phyloP scores from a whole-genome alignment of 192 early-diverging fungal genomes.

The Dispira simplex region DNA sequence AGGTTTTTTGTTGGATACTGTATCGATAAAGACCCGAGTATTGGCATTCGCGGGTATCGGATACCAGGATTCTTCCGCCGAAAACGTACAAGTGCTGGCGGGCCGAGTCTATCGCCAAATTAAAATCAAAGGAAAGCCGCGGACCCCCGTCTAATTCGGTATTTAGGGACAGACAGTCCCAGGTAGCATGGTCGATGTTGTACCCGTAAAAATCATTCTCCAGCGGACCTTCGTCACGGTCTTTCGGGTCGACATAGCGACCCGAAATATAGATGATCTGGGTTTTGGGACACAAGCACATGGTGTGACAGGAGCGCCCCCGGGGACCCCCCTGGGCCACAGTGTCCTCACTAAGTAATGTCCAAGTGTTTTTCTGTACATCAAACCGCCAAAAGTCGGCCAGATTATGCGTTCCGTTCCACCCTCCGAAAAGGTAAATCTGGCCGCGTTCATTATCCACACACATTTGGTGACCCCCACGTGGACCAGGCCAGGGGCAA shows the following conservation, averaged over 20 bases:
- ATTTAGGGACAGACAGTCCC: slow-evolving; percentile 60
- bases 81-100: slow-evolving; percentile 73
- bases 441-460: slow-evolving; percentile 55
- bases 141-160: slow-evolving; percentile 79
- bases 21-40: slow-evolving; percentile 87
- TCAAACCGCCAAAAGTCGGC: slow-evolving; percentile 81
- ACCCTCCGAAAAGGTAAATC: slow-evolving; percentile 88
- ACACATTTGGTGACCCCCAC: slow-evolving; percentile 97
- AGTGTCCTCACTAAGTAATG: slow-evolving; percentile 61
- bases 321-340: slow-evolving; percentile 62
- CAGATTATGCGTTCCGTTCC: slow-evolving; percentile 78
- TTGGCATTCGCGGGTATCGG: slow-evolving; percentile 44
- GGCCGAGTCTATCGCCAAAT: slow-evolving; percentile 75
- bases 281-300: slow-evolving; percentile 67
- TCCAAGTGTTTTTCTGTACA: slow-evolving; percentile 47
- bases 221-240: slow-evolving; percentile 42
- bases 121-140: slow-evolving; percentile 78
- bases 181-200: slow-evolving; percentile 44
- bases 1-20: slow-evolving; percentile 42
- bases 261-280: slow-evolving; percentile 72
- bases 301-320: slow-evolving; percentile 83
- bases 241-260: slow-evolving; percentile 71
- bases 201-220: slow-evolving; percentile 86
- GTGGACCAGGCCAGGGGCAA: slow-evolving; percentile 17
- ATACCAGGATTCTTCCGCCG: slow-evolving; percentile 63